Conservation (phyloP, 2,329 filamentous ascomycete genomes). For the Ophiocordyceps sinensis region DNA sequence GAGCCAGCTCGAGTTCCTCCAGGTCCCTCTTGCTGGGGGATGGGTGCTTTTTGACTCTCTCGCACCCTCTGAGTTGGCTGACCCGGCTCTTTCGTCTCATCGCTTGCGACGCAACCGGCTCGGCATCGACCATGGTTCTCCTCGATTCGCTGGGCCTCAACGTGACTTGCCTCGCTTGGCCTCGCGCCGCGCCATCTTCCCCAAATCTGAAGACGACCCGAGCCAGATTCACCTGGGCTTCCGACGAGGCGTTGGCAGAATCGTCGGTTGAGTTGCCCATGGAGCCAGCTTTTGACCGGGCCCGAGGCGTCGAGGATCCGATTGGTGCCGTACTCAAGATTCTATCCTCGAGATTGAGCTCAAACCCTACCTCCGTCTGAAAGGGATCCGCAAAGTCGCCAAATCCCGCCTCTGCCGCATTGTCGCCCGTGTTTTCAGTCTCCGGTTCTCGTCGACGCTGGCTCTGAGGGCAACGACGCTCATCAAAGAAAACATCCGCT, state of each 20-base stretch:
- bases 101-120: not conserved
- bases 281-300: slow-evolving; percentile 7
- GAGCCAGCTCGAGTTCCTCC: slow-evolving; percentile 20
- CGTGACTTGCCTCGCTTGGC: slow-evolving; percentile 1
- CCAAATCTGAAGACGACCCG: slow-evolving; percentile 3
- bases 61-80: slow-evolving; percentile 1
- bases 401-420: not conserved
- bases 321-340: slow-evolving; percentile 20
- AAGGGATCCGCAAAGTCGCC: slow-evolving; percentile 9
- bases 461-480: not conserved
- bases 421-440: not conserved
- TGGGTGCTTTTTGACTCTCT: slow-evolving; percentile 26
- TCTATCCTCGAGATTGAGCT: slow-evolving; percentile 22
- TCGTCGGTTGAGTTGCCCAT: slow-evolving; percentile 4
- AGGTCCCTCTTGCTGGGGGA: slow-evolving; percentile 27
- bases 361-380: slow-evolving; percentile 22
- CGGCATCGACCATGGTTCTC: not conserved
- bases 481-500: not conserved
- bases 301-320: slow-evolving; percentile 23
- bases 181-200: not conserved
- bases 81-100: not conserved
- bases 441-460: not conserved
- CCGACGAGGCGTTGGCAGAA: not conserved
- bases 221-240: slow-evolving; percentile 4
- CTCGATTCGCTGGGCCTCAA: slow-evolving; percentile 1